Percentiles rank a stretch among this genome's conserved stretches.
Conservation (phyloP, 108 stramenopile species). For the Fragilaria crotonensis region DNA sequence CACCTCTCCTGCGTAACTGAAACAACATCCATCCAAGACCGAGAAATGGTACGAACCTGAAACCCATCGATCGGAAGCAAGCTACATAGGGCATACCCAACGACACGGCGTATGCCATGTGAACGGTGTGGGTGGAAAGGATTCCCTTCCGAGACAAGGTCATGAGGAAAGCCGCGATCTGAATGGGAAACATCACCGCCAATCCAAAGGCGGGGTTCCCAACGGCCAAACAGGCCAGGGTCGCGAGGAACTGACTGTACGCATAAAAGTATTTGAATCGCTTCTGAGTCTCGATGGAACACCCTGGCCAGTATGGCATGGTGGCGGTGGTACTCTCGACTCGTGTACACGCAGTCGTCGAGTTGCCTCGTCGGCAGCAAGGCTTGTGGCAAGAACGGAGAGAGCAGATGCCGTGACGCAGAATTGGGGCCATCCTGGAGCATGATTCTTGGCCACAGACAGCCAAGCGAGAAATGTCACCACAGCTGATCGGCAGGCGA, state of each 20-base stretch:
- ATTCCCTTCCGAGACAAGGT: not conserved
- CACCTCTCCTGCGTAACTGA: not conserved
- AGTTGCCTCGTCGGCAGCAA: conserved; percentile 42
- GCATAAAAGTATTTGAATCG: not conserved
- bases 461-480: conserved; percentile 24
- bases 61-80: not conserved
- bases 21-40: not conserved
- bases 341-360: conserved; percentile 27
- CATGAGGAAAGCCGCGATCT: not conserved
- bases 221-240: not conserved
- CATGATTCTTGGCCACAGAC: conserved; percentile 18
- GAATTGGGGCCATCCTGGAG: conserved; percentile 13
- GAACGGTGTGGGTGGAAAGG: not conserved
- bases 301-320: too few species aligned
- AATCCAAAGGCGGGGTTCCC: not conserved
- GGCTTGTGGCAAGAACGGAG: conserved; percentile 19
- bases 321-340: too few species aligned
- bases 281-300: too few species aligned
- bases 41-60: not conserved
- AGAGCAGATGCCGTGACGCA: conserved; percentile 18
- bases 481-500: conserved; percentile 37
- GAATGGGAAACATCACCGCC: not conserved
- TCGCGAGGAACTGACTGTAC: not conserved
- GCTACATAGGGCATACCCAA: not conserved
- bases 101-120: not conserved